phyloP scores from a whole-genome alignment of 768 basidiomycete species.

The Leccinum incarnatum region DNA sequence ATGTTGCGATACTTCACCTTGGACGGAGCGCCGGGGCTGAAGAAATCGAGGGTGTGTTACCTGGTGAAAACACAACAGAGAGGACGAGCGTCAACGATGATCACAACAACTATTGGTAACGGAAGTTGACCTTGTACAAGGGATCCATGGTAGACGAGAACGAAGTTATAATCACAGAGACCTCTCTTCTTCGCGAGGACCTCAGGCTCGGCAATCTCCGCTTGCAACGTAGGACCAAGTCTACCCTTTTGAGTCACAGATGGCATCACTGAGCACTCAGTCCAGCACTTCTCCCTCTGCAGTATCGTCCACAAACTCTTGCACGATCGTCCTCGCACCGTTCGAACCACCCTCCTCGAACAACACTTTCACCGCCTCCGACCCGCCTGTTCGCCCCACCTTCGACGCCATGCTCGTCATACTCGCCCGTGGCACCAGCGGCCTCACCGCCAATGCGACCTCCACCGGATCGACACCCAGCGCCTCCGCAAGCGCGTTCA shows the following conservation, averaged over 20 bases:
- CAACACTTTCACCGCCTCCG: slow-evolving; percentile 41
- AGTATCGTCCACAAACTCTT: background rate
- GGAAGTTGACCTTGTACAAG: slow-evolving; percentile 6
- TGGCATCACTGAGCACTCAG: background rate
- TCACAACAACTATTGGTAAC: background rate
- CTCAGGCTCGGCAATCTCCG: no score
- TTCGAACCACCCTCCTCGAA: slow-evolving; percentile 12
- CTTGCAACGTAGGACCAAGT: no score
- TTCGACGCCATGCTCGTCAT: slow-evolving; percentile 47
- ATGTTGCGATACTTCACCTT: no score
- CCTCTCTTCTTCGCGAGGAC: slow-evolving; percentile 2
- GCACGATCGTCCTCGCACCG: background rate
- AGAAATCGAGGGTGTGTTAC: background rate
- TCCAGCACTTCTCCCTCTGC: background rate
- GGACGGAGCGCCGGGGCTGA: no score
- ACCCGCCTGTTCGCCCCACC: slow-evolving; percentile 44
- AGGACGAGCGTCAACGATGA: background rate
- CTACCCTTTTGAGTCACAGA: no score
- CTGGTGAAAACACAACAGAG: slow-evolving; percentile 1
- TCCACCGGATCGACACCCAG: slow-evolving; percentile 61
- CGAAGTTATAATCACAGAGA: background rate
- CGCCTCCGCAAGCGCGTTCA: slow-evolving; percentile 58
- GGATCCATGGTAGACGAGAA: background rate
- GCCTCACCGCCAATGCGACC: slow-evolving; percentile 59
- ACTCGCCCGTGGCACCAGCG: slow-evolving; percentile 59